Conservation (phyloP, 2,329 filamentous ascomycete species). For the Aureobasidium mangrovei region DNA sequence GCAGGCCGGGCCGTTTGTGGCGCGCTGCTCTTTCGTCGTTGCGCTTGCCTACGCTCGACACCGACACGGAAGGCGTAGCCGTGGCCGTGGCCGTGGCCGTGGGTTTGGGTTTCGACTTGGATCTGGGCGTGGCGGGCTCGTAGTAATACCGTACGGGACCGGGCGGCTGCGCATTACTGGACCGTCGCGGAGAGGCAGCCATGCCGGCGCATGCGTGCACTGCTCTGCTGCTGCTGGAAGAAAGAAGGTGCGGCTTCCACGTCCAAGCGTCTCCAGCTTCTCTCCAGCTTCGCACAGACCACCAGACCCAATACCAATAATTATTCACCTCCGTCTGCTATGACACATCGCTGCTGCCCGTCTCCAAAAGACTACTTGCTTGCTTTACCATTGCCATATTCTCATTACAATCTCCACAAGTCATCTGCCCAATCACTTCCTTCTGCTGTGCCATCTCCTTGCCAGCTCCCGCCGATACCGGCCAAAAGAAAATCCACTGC, state of each 20-base stretch:
- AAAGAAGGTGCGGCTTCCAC: too few species aligned
- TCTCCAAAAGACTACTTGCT: neutral
- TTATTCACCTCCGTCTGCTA: neutral
- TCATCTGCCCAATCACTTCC: neutral
- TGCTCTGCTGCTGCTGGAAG: too few species aligned
- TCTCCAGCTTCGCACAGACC: slow-evolving; percentile 1
- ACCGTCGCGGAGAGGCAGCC: neutral
- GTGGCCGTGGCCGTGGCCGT: neutral
- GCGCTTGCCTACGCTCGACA: neutral
- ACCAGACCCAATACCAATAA: neutral
- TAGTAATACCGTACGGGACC: neutral
- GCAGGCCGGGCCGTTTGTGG: slow-evolving; percentile 7
- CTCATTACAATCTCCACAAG: neutral
- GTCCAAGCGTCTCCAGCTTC: too few species aligned
- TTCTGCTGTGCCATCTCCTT: neutral
- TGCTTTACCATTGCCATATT: neutral
- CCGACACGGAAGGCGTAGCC: neutral
- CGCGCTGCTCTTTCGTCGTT: neutral
- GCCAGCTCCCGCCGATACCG: slow-evolving; percentile 5
- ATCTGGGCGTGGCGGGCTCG: neutral
- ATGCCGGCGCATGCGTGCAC: neutral
- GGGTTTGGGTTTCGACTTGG: neutral
- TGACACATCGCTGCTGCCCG: slow-evolving; percentile 10
- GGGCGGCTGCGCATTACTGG: neutral
- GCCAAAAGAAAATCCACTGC: neutral